A percentile compares a stretch with the other conserved stretches of the same genome.
These are phyloP conservation scores for Candida pseudocylindracea DNA, from an alignment of 1,139 yeast genomes.

Conservation along the genomic window DNA sequence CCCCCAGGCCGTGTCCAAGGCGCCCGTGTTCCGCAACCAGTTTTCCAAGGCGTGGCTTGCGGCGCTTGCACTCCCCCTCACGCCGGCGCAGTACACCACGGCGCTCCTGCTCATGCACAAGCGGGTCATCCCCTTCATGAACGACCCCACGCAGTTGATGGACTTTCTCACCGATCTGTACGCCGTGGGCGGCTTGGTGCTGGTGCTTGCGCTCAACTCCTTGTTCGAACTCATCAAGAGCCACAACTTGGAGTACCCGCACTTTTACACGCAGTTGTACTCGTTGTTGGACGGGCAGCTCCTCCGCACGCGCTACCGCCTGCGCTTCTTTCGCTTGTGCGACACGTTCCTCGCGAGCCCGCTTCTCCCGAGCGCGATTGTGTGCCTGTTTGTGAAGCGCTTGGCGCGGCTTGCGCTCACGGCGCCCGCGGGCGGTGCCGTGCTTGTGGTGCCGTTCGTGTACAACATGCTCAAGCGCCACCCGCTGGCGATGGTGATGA, in stretches of 20 bases:
- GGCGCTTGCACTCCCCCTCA: constrained; percentile 6
- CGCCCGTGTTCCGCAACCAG: constrained; percentile 21
- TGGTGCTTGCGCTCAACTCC: constrained; percentile 72
- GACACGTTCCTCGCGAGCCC: constrained; percentile 76
- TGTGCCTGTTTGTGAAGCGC: constrained; percentile 77
- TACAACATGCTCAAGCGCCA: constrained; percentile 78
- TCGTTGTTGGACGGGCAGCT: constrained; percentile 56
- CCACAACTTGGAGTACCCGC: constrained; percentile 80
- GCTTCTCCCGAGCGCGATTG: constrained; percentile 62
- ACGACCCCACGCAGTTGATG: constrained; percentile 68
- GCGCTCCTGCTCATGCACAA: constrained; percentile 56
- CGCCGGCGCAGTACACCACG: constrained; percentile 43
- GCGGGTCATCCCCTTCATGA: constrained; percentile 61
- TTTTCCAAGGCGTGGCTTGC: not conserved
- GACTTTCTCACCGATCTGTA: constrained; percentile 85
- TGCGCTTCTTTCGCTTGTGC: constrained; percentile 71
- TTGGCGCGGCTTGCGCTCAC: constrained; percentile 52
- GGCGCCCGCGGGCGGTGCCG: constrained; percentile 85
- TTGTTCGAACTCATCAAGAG: constrained; percentile 66
- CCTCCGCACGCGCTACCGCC: constrained; percentile 57
- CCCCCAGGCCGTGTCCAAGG: constrained; percentile 7
- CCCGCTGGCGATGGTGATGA: constrained; percentile 80
- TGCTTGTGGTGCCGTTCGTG: constrained; percentile 71
- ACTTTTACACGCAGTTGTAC: constrained; percentile 67
- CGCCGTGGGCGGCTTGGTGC: constrained; percentile 39